These are phyloP conservation scores for Kickxella alabastrina DNA, from an alignment of 192 early-diverging fungal species.

Conservation along the genomic window DNA sequence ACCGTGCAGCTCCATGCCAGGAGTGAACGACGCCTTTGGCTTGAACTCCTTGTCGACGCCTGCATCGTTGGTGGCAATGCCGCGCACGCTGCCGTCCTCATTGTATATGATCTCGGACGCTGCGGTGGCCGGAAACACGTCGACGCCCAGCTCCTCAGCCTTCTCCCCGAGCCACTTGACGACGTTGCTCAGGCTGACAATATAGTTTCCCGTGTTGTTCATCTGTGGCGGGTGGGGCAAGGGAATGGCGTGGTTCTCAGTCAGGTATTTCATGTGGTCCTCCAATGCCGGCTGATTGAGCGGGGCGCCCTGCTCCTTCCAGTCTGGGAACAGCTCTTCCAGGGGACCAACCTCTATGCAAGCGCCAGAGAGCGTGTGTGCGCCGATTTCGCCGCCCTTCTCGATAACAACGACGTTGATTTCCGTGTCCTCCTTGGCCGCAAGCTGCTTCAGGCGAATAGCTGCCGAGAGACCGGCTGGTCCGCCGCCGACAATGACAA, in stretches of 20 bases:
- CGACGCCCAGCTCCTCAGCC: constrained; percentile 93
- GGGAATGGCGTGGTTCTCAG: constrained; percentile 70
- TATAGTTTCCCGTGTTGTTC: constrained; percentile 97
- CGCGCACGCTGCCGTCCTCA: constrained; percentile 87
- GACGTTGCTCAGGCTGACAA: constrained; percentile 91
- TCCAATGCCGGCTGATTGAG: constrained; percentile 78
- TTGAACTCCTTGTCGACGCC: constrained; percentile 84
- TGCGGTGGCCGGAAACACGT: constrained; percentile 89
- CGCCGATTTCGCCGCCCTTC: constrained; percentile 91
- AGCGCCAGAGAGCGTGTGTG: constrained; percentile 93
- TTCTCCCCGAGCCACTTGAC: constrained; percentile 94
- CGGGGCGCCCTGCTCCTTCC: constrained; percentile 94
- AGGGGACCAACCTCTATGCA: constrained; percentile 90
- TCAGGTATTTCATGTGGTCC: constrained; percentile 86
- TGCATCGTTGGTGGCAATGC: constrained; percentile 93
- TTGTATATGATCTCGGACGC: constrained; percentile 90
- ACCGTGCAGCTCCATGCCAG: constrained; percentile 92
- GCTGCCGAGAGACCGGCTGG: constrained; percentile 94
- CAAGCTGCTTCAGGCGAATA: constrained; percentile 90
- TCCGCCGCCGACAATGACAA: constrained; percentile 93
- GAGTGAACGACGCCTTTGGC: constrained; percentile 88
- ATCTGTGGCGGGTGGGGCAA: constrained; percentile 90
- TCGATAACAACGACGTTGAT: constrained; percentile 87
- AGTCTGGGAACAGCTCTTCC: constrained; percentile 95
- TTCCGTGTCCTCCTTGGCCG: constrained; percentile 75